Conservation (phyloP, 148 eudicot species). For the Agrostemma githago region DNA sequence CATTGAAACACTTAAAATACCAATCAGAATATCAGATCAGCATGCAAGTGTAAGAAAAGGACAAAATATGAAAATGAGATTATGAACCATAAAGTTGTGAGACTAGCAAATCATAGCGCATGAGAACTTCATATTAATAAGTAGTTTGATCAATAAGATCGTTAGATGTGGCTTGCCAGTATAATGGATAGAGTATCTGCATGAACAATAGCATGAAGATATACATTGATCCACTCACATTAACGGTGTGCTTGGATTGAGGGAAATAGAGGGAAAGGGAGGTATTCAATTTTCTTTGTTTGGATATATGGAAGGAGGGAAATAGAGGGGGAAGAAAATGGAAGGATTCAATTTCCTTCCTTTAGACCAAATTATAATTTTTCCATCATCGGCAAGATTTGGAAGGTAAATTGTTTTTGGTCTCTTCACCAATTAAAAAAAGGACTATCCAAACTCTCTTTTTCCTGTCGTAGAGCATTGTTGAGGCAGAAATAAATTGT, state of each 20-base stretch:
- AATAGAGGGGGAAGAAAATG: too few relatives aligned
- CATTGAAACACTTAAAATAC: background rate
- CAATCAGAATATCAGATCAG: background rate
- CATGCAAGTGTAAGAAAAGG: background rate
- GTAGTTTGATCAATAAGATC: background rate
- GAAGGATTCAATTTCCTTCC: too few relatives aligned
- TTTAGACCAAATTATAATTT: too few relatives aligned
- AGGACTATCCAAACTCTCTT: too few relatives aligned
- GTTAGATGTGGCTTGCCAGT: background rate
- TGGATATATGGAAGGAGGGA: too few relatives aligned
- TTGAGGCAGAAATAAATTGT: too few relatives aligned
- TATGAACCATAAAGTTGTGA: background rate
- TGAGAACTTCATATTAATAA: background rate
- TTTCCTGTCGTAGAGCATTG: too few relatives aligned
- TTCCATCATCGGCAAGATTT: too few relatives aligned
- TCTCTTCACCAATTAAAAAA: too few relatives aligned
- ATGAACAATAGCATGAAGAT: background rate
- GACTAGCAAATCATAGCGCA: background rate
- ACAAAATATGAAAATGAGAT: background rate
- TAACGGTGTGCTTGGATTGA: background rate
- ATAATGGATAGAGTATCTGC: background rate
- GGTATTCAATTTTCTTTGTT: too few relatives aligned
- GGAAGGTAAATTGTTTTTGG: too few relatives aligned
- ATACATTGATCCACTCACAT: background rate
- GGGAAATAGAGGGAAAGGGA: too few relatives aligned